phyloP scores from a whole-genome alignment of 2,329 filamentous ascomycete genomes.

The Colletotrichum cuscutae region DNA sequence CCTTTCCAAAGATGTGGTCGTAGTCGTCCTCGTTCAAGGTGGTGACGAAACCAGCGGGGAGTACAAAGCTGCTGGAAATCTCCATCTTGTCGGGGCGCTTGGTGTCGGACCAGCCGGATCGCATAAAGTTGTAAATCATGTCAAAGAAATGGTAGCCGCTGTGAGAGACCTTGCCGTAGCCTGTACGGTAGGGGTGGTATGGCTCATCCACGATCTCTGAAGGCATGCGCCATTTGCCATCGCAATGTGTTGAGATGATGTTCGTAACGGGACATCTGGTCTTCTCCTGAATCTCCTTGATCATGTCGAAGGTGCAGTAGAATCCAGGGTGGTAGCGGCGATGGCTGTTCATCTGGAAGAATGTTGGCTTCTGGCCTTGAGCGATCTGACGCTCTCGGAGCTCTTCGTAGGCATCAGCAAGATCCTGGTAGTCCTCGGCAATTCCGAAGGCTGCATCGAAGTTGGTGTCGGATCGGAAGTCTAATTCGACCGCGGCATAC shows the following conservation, averaged over 20 bases:
- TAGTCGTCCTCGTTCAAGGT: conserved; percentile 8
- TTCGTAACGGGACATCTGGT: conserved; percentile 15
- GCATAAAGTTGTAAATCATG: conserved; percentile 6
- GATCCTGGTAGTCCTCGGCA: conserved; percentile 16
- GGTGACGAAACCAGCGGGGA: conserved; percentile 4
- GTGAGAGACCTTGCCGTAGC: conserved; percentile 23
- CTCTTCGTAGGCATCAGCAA: conserved; percentile 12
- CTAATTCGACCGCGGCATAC: no score
- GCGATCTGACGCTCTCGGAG: not conserved
- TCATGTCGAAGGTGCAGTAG: conserved; percentile 15
- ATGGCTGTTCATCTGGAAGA: conserved; percentile 25
- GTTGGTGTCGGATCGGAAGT: no score
- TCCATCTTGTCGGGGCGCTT: conserved; percentile 24
- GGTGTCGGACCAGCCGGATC: not conserved
- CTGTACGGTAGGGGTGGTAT: conserved; percentile 12
- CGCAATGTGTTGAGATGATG: conserved; percentile 18
- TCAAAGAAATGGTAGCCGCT: conserved; percentile 24
- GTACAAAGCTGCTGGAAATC: conserved; percentile 11
- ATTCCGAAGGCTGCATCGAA: conserved; percentile 9
- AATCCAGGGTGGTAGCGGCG: conserved; percentile 19
- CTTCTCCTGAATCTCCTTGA: not conserved
- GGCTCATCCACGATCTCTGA: conserved; percentile 8
- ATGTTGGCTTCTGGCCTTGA: not conserved
- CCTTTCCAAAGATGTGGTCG: conserved; percentile 6
- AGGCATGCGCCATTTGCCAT: conserved; percentile 12